phyloP scores from a whole-genome alignment of 2,329 filamentous ascomycete genomes.

The Penicillium sp. region DNA sequence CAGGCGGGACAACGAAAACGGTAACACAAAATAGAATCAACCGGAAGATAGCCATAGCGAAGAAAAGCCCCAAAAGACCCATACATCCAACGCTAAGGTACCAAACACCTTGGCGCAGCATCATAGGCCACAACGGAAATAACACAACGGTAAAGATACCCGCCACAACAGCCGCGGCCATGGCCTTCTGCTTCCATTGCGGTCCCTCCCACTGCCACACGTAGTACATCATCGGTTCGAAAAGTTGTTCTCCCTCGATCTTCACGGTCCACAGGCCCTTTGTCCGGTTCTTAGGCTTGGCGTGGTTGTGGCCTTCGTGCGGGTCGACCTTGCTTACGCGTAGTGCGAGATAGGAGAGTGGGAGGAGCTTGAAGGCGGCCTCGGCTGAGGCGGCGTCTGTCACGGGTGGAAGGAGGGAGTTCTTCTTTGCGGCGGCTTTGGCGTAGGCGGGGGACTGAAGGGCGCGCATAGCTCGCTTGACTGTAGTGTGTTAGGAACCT shows the following conservation, averaged over 20 bases:
- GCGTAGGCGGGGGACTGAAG: conserved; percentile 86
- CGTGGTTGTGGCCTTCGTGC: conserved; percentile 71
- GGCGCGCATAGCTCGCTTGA: conserved; percentile 92
- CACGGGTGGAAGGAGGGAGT: conserved; percentile 82
- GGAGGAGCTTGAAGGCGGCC: conserved; percentile 91
- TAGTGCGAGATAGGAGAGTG: conserved; percentile 88
- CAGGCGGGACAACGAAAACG: conserved; percentile 78
- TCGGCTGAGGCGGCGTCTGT: conserved; percentile 85
- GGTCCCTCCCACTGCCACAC: conserved; percentile 94
- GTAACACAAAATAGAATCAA: conserved; percentile 92
- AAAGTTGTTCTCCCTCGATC: conserved; percentile 93
- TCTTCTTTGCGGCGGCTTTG: conserved; percentile 81
- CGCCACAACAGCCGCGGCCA: conserved; percentile 78
- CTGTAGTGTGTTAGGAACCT: conserved; percentile 46
- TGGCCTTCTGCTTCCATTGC: conserved; percentile 90
- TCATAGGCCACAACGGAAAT: conserved; percentile 94
- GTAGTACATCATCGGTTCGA: conserved; percentile 71
- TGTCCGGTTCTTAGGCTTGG: conserved; percentile 70
- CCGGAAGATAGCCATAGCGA: conserved; percentile 95
- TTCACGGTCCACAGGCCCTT: conserved; percentile 96
- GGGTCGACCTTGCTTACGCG: conserved; percentile 82
- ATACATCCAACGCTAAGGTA: conserved; percentile 95
- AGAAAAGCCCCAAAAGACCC: conserved; percentile 87
- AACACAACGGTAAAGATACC: conserved; percentile 86
- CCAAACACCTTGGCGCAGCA: conserved; percentile 91